Base-by-base conservation (phyloP, 306 rosid genomes). In the Fagus crenata region DNA sequence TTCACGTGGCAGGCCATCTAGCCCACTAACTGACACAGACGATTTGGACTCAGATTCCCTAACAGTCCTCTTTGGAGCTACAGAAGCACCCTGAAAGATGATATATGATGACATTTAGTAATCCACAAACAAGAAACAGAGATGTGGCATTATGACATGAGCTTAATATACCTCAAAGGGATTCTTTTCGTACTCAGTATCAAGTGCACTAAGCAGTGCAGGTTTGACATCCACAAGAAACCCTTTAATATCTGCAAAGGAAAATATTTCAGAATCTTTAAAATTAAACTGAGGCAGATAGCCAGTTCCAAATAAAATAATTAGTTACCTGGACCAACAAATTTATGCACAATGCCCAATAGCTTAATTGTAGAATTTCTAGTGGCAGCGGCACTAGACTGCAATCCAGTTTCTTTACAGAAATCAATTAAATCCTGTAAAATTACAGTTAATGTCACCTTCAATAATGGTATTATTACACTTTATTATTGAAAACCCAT, bases 191-290 rank as follows among this genome's bases (percentile, higher is more conserved):
- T 91, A 96, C 85, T 96, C 98, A 2, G 91, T 73, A 65, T 96
- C 99, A 75, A 96, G 91, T 75, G 93, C 90, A 90, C 96, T 96
- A 70, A 96, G 98, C 49, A 96, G 88, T 78, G 99, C 99, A 81
- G 99, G 99, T 84, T 96, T 96, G 53, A 96, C 99, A 64, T 96
- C 99, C 2, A 91, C 68, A 69, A 96, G 97, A 85, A 93, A 96
- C 72, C 96, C 98, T 84, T 93, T 96, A 51, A 96, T 91, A 84
- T 96, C 99, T 96, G 96, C 84, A 86, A 71, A 60, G 53, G 71
- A 53, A 42, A 59, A 53, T 73, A 43, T 35, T 6, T 87, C 69
- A 84, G 78, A 72, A 39, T 68, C 79, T 61, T 39, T 13, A 59
- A 69, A 77, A 72, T 28, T 22, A 53, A 77, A 53, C 72, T 8